These are phyloP conservation scores for Drosera capensis DNA, from an alignment of 148 eudicot genomes.

Conservation along the genomic window DNA sequence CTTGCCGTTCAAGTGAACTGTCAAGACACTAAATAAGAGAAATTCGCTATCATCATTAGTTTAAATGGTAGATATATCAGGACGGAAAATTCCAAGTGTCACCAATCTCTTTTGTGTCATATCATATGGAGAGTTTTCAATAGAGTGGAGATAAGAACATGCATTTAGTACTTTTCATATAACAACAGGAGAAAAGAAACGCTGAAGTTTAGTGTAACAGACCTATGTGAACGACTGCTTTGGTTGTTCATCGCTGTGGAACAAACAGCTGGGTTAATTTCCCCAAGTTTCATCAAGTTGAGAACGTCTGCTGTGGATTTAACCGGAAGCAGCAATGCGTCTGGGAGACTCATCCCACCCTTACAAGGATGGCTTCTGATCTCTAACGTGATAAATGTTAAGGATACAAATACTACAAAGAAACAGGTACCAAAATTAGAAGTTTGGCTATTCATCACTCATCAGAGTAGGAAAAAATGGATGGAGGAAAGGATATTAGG, in stretches of 20 bases:
- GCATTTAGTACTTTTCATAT: not conserved
- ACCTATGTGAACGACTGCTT: conserved; percentile 78
- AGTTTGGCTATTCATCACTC: too few species aligned
- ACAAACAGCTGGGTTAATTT: conserved; percentile 27
- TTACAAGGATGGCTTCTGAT: conserved; percentile 24
- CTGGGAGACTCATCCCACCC: conserved; percentile 30
- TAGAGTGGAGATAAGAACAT: not conserved
- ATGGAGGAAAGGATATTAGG: conserved; percentile 23
- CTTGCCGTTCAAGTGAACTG: conserved; percentile 63
- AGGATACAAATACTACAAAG: conserved; percentile 6
- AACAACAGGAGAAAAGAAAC: not conserved
- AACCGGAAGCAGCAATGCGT: conserved; percentile 40
- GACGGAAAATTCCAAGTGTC: not conserved
- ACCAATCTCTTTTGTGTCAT: too few species aligned
- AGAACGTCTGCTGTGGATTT: conserved; percentile 43
- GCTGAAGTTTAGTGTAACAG: not conserved
- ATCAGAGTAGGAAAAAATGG: not conserved
- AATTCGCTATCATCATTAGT: too few species aligned
- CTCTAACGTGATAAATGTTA: conserved; percentile 25
- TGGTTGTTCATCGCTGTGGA: conserved; percentile 28
- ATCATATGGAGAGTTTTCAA: not conserved
- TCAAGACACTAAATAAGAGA: conserved; percentile 40
- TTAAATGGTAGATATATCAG: too few species aligned
- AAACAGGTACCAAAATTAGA: not conserved
- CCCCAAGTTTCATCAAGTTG: conserved; percentile 49